A percentile compares a stretch with the other conserved stretches of the same genome.
These are phyloP conservation scores for Cochlearia excelsa DNA, from an alignment of 345 rosid species.

Conservation along the genomic window DNA sequence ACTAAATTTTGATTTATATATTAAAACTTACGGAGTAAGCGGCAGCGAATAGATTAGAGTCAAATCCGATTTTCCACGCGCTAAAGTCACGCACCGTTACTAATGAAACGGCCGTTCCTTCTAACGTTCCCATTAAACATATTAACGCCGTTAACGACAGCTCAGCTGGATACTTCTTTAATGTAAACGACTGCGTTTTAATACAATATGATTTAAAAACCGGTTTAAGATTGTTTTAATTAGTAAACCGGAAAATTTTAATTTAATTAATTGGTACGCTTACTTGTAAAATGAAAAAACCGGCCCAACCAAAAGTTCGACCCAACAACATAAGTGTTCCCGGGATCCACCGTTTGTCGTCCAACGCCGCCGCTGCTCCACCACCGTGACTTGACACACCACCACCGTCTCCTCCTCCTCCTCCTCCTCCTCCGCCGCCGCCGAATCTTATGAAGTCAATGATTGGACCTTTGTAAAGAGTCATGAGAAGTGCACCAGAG, in stretches of 20 bases:
- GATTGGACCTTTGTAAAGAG: conserved; percentile 84
- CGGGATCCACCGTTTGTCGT: conserved; percentile 56
- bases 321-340: conserved; percentile 71
- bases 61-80: conserved; percentile 77
- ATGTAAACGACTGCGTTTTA: conserved; percentile 62
- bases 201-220: not conserved
- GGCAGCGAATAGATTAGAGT: conserved; percentile 74
- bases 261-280: conserved; percentile 18
- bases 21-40: conserved; percentile 61
- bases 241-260: conserved; percentile 18
- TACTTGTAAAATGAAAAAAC: conserved; percentile 86
- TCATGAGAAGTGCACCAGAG: conserved; percentile 87
- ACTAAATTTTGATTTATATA: not conserved
- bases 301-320: conserved; percentile 67
- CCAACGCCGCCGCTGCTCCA: conserved; percentile 31
- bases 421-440: conserved; percentile 35
- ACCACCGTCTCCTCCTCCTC: conserved; percentile 31
- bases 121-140: conserved; percentile 77
- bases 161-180: conserved; percentile 81
- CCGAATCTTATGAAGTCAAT: conserved; percentile 45
- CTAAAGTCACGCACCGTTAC: conserved; percentile 68
- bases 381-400: conserved; percentile 41
- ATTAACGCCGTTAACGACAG: conserved; percentile 72
- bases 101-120: conserved; percentile 58
- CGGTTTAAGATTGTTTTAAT: not conserved